Percentiles rank a stretch among this genome's conserved stretches.
Conservation (phyloP, 768 basidiomycete genomes). For the Fibroporia radiculosa region DNA sequence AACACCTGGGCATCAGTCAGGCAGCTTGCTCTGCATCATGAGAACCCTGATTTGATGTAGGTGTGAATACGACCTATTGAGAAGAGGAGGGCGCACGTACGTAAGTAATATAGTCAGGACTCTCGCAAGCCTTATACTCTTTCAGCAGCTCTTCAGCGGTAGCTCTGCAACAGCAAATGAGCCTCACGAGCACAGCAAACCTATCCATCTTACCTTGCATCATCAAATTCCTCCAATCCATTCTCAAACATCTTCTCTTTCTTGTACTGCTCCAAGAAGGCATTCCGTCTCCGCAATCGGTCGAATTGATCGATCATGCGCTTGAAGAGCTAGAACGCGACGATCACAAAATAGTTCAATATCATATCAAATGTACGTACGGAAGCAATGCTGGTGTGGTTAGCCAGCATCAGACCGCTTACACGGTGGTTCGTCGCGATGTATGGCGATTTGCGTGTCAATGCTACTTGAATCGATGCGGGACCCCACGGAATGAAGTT, state of each 20-base stretch:
- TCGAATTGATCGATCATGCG: conserved; percentile 96
- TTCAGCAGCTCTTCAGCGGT: conserved; percentile 83
- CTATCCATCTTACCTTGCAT: conserved; percentile 65
- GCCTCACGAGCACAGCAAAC: background rate
- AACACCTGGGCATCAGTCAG: too few relatives aligned
- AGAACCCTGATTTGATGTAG: conserved; percentile 8
- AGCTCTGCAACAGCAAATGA: conserved; percentile 40
- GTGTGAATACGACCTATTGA: background rate
- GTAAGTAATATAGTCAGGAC: conserved; percentile 87
- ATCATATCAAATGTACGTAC: conserved; percentile 37
- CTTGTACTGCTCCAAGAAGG: conserved; percentile 96
- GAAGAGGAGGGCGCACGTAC: conserved; percentile 32
- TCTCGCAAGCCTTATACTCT: conserved; percentile 96
- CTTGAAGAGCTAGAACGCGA: conserved; percentile 68
- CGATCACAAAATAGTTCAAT: background rate
- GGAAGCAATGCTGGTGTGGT: conserved; percentile 97
- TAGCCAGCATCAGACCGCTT: conserved; percentile 97
- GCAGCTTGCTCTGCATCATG: conserved; percentile 12
- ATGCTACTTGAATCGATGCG: conserved; percentile 93
- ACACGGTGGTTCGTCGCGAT: conserved; percentile 86
- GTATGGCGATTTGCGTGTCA: conserved; percentile 88
- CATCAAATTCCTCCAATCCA: conserved; percentile 92
- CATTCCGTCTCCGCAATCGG: conserved; percentile 75
- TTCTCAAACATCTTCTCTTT: conserved; percentile 95
- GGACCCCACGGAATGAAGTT: conserved; percentile 99